Evolutionary conservation across 352 stramenopile species (phyloP).

Genomic region (Saprolegnia parasitica): DNA sequence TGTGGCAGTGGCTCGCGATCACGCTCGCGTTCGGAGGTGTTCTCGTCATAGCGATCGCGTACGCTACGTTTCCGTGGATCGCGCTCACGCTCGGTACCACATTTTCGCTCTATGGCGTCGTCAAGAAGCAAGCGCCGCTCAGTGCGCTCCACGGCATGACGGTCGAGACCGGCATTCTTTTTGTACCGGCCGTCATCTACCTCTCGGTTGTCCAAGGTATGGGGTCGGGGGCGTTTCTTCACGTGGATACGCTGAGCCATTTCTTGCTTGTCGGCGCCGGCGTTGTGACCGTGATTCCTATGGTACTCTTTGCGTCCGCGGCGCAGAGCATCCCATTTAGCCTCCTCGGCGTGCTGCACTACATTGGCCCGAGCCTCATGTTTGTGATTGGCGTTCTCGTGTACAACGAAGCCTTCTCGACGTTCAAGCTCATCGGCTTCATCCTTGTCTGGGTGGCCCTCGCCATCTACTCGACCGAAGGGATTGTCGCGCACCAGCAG

Average conservation of each 20-base stretch:
- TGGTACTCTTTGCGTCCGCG: slow-evolving; percentile 14
- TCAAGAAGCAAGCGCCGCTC: slow-evolving; percentile 26
- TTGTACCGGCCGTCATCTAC: slow-evolving; percentile 7
- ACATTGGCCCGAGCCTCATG: slow-evolving; percentile 16
- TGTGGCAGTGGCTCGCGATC: slow-evolving; percentile 16
- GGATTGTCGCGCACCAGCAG: too few species aligned
- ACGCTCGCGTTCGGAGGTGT: slow-evolving; percentile 6
- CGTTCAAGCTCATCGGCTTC: slow-evolving; percentile 21
- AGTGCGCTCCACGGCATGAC: slow-evolving; percentile 8
- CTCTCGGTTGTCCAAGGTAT: background rate
- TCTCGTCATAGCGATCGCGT: slow-evolving; percentile 16
- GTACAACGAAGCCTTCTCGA: slow-evolving; percentile 25
- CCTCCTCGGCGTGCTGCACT: slow-evolving; percentile 19
- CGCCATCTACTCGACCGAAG: slow-evolving; percentile 9
- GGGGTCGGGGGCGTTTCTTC: background rate
- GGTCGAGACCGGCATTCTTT: slow-evolving; percentile 17
- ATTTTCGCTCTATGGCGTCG: slow-evolving; percentile 12
- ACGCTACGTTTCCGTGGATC: slow-evolving; percentile 25
- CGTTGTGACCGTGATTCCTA: slow-evolving; percentile 12
- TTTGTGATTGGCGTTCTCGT: slow-evolving; percentile 19
- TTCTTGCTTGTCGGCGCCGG: slow-evolving; percentile 19
- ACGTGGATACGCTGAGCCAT: background rate
- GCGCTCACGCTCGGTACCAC: slow-evolving; percentile 9
- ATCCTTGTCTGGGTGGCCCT: slow-evolving; percentile 19
- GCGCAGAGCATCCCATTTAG: slow-evolving; percentile 11